Percentiles rank a stretch among this genome's conserved stretches.
Conservation (phyloP, 108 stramenopile species). For the Skeletonema costatum region DNA sequence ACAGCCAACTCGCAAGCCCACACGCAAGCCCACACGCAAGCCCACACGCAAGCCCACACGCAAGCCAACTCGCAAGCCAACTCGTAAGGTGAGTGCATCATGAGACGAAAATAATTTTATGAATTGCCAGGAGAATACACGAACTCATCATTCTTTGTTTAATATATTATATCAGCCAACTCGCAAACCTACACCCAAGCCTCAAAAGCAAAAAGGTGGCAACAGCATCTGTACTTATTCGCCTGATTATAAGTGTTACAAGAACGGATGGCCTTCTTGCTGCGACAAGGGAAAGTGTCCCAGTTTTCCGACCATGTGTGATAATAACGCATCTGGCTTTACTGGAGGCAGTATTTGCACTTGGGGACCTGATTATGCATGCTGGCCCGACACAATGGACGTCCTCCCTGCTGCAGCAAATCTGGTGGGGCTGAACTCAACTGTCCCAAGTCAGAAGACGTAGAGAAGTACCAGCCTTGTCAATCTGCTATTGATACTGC, state of each 20-base stretch:
- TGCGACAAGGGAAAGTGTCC: neutral
- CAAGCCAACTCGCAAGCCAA: too few relatives aligned
- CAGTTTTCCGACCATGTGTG: neutral
- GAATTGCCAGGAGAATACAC: too few relatives aligned
- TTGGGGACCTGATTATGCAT: neutral
- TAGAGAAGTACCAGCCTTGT: neutral
- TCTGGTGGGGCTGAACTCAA: neutral
- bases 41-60: too few relatives aligned
- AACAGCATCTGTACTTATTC: too few relatives aligned
- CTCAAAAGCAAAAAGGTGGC: too few relatives aligned
- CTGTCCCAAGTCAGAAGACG: neutral
- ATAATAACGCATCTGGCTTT: neutral
- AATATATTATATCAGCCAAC: too few relatives aligned
- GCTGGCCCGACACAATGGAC: neutral
- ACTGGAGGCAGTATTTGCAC: neutral
- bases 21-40: too few relatives aligned
- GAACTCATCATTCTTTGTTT: too few relatives aligned
- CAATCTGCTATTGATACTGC: neutral
- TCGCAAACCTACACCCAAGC: too few relatives aligned
- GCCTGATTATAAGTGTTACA: neutral
- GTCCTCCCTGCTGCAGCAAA: neutral
- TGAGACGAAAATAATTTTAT: too few relatives aligned
- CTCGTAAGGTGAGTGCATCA: too few relatives aligned
- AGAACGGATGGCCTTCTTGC: neutral
- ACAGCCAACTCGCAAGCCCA: too few relatives aligned